These are phyloP conservation scores for Recurvomyces mirabilis DNA, from an alignment of 495 filamentous ascomycete species.

Conservation along the genomic window DNA sequence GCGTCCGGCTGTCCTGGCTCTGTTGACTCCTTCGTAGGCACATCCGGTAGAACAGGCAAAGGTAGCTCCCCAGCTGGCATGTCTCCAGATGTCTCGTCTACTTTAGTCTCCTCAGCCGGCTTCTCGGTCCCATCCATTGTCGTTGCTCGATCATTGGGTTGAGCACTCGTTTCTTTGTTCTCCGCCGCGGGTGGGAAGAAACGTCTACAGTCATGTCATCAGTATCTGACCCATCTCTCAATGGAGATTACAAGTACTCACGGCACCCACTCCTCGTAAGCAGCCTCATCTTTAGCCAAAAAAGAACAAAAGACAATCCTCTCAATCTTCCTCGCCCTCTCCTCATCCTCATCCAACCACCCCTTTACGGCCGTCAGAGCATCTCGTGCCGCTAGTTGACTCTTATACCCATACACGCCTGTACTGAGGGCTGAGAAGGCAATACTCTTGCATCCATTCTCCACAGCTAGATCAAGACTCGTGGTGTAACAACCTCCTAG, in stretches of 20 bases:
- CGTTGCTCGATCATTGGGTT: too few species aligned
- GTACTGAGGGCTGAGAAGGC: slow-evolving; percentile 80
- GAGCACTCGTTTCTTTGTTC: too few species aligned
- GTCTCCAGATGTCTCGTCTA: too few species aligned
- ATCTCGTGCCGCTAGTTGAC: slow-evolving; percentile 51
- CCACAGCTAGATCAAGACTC: slow-evolving; percentile 61
- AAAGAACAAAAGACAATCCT: slow-evolving; percentile 75
- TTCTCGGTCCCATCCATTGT: too few species aligned
- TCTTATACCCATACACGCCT: slow-evolving; percentile 83
- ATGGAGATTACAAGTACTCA: too few species aligned
- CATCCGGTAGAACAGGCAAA: slow-evolving; percentile 24
- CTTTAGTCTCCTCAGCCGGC: too few species aligned
- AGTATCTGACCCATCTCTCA: too few species aligned
- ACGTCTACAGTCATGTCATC: too few species aligned
- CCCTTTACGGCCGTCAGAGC: slow-evolving; percentile 58
- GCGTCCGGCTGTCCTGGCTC: slow-evolving; percentile 22
- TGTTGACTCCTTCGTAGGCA: slow-evolving; percentile 24
- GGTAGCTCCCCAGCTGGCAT: too few species aligned
- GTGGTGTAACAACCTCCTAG: slow-evolving; percentile 62
- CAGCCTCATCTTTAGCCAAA: slow-evolving; percentile 59
- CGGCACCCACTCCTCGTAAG: slow-evolving; percentile 62
- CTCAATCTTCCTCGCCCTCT: slow-evolving; percentile 43
- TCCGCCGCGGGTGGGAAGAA: too few species aligned
- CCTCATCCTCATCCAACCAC: slow-evolving; percentile 53
- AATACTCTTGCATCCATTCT: slow-evolving; percentile 53